Evolutionary conservation across 345 rosid species (phyloP), one percentile per base, ranked within the genome.

Genomic region (Arabis hirsuta): DNA sequence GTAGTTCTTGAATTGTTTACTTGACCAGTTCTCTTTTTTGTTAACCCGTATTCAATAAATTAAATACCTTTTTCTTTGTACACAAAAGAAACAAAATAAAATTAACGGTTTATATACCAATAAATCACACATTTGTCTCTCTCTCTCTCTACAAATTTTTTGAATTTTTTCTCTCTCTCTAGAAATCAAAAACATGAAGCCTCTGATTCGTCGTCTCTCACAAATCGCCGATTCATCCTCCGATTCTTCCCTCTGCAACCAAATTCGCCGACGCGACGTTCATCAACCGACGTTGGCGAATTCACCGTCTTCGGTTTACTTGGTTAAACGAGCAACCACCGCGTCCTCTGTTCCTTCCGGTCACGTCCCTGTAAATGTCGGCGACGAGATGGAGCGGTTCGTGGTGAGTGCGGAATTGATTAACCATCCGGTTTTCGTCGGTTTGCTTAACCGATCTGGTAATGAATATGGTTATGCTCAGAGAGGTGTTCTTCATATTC

Each of bases 391-490:
- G 98, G 96, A 88, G 77, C 69, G 98, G 69, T 96, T 87, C 78
- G 79, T 85, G 19, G 92, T 96, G 41, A 83, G 84, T 73, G 96
- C 99, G 0, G 92, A 89, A 84, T 54, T 90, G 16, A 77, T 95
- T 52, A 90, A 87, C 76, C 99, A 91, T 13, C 96, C 97, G 13
- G 81, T 86, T 11, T 88, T 95, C 74, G 71, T 83, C 11, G 82
- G 81, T 2, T 77, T 94, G 42, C 88, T 94, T 31, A 84, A 91
- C 60, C 76, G 81, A 57, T 91, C 99, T 27, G 99, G 95, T 29
- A 88, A 91, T 54, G 97, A 89, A 77, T 94, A 91, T 62, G 99
- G 99, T 7, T 92, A 86, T 81, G 89, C 91, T 50, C 99, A 96
- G 68, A 83, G 83, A 67, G 99, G 99, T 7, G 99, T 88, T 12